Conservation (phyloP, 139 green algal genomes). For the Axilococcus clingmanii region DNA sequence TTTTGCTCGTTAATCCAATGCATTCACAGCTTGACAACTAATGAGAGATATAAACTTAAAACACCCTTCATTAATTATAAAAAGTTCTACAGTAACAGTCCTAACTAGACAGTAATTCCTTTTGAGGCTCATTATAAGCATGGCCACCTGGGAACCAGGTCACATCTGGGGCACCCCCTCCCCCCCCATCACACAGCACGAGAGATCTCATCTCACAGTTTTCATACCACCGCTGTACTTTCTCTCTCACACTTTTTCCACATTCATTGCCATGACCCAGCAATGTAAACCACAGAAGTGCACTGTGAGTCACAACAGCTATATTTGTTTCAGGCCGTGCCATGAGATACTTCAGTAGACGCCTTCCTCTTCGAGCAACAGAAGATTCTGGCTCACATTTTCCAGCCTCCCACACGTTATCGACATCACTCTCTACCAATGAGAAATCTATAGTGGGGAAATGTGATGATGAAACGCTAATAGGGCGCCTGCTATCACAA, state of each 20-base stretch:
- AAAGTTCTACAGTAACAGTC: background rate
- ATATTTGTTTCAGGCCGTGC: slow-evolving; percentile 34
- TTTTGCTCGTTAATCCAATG: no score
- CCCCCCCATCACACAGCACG: slow-evolving; percentile 31
- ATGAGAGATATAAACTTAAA: background rate
- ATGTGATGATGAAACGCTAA: slow-evolving; percentile 1
- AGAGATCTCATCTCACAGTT: slow-evolving; percentile 52
- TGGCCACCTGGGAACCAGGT: background rate
- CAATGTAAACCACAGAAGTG: slow-evolving; percentile 42
- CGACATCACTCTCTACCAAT: slow-evolving; percentile 13
- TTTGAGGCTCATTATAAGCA: slow-evolving; percentile 3
- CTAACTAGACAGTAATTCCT: background rate
- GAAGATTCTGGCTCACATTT: slow-evolving; percentile 22
- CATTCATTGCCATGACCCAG: slow-evolving; percentile 30
- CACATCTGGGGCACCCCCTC: background rate
- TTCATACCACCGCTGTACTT: slow-evolving; percentile 39
- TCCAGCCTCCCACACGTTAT: slow-evolving; percentile 20
- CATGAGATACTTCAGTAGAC: slow-evolving; percentile 31
- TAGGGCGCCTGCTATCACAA: slow-evolving; percentile 29
- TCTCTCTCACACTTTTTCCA: slow-evolving; percentile 11
- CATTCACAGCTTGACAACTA: no score
- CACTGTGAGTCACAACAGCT: slow-evolving; percentile 43
- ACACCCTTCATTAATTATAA: background rate
- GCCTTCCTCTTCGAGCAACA: slow-evolving; percentile 25
- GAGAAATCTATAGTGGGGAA: slow-evolving; percentile 45